phyloP scores from a whole-genome alignment of 225 moss, liverwort and hornwort species.

The Marchantia paleacea region DNA sequence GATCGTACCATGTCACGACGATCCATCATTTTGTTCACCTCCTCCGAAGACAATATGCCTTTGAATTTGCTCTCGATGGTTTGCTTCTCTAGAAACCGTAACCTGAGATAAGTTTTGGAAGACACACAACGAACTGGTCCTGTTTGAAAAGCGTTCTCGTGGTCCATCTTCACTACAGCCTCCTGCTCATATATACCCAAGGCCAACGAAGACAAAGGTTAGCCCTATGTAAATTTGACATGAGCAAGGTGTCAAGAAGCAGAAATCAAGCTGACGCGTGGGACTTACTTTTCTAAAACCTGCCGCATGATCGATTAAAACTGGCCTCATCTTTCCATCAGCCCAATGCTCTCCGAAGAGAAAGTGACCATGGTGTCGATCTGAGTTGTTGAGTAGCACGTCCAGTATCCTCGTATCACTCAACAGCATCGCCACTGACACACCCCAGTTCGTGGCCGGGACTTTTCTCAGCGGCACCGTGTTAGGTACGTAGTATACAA shows the following conservation, averaged over 20 bases:
- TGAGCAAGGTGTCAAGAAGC: background rate
- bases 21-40: conserved; percentile 38
- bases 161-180: conserved; percentile 35
- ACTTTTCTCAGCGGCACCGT: conserved; percentile 23
- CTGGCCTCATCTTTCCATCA: conserved; percentile 31
- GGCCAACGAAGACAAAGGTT: no score
- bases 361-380: conserved; percentile 40
- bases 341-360: conserved; percentile 40
- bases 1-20: conserved; percentile 29
- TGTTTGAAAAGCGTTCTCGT: conserved; percentile 38
- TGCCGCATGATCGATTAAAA: conserved; percentile 38
- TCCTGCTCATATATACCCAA: conserved; percentile 17
- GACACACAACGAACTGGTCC: conserved; percentile 35
- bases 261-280: background rate
- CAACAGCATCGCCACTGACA: conserved; percentile 31
- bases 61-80: conserved; percentile 23
- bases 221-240: background rate
- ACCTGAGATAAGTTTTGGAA: conserved; percentile 35
- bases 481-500: conserved; percentile 36
- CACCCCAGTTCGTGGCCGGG: conserved; percentile 33
- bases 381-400: conserved; percentile 38
- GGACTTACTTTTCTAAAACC: conserved; percentile 31
- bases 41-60: conserved; percentile 30
- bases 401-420: conserved; percentile 39
- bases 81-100: conserved; percentile 35